Conservation (phyloP, 2,329 filamentous ascomycete genomes). For the Alternaria triticina region DNA sequence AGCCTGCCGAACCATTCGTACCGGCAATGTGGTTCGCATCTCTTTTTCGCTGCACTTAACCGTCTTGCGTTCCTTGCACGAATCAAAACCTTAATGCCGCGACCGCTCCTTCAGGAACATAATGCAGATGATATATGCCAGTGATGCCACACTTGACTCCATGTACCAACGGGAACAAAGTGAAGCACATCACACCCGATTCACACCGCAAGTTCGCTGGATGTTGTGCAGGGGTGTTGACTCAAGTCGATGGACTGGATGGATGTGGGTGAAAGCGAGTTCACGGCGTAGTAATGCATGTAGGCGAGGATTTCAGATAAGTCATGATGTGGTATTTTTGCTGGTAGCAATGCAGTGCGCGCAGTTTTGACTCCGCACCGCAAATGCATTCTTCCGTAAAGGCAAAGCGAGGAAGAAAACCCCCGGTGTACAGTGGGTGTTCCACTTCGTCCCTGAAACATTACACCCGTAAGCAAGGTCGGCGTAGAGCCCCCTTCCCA, state of each 20-base stretch:
- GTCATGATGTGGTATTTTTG: slow-evolving; percentile 2
- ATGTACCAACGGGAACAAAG: slow-evolving; percentile 6
- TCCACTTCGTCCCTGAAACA: slow-evolving; percentile 7
- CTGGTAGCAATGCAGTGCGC: not conserved
- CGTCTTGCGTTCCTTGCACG: slow-evolving; percentile 20
- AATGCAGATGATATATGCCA: slow-evolving; percentile 24
- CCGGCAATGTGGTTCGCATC: slow-evolving; percentile 10
- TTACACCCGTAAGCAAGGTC: slow-evolving; percentile 9
- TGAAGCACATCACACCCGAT: not conserved
- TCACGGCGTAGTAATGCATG: not conserved
- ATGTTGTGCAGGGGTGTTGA: not conserved
- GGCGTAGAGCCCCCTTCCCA: slow-evolving; percentile 1
- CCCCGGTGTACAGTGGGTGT: not conserved
- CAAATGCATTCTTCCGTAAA: not conserved
- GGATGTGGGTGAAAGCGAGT: not conserved
- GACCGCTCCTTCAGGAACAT: slow-evolving; percentile 33
- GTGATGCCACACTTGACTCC: slow-evolving; percentile 1
- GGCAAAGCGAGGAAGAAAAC: not conserved
- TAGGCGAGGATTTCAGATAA: not conserved
- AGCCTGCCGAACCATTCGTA: slow-evolving; percentile 11
- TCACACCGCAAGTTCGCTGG: not conserved
- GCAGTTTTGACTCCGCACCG: not conserved
- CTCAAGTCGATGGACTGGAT: not conserved
- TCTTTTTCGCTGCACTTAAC: slow-evolving; percentile 15
- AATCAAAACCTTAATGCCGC: slow-evolving; percentile 40